phyloP scores from a whole-genome alignment of 1,284 basidiomycete species.

The Tylopilus sp. region DNA sequence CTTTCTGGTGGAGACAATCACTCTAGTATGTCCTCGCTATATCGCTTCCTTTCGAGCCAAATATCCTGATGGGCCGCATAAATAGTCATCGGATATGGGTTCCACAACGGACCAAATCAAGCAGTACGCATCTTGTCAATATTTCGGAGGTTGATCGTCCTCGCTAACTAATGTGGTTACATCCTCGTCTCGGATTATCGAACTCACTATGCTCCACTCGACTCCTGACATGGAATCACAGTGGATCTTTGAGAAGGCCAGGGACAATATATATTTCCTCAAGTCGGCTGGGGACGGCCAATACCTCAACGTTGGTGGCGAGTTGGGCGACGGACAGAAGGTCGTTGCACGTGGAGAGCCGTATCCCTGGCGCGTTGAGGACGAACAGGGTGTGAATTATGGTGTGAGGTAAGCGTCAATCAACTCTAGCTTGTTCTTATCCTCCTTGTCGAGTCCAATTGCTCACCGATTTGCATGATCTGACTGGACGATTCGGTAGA shows the following conservation, averaged over 20 bases:
- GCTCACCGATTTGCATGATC: background rate
- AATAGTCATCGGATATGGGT: slow-evolving; percentile 61
- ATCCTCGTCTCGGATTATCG: background rate
- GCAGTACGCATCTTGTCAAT: slow-evolving; percentile 43
- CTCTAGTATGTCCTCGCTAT: slow-evolving; percentile 49
- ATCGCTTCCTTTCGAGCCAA: background rate
- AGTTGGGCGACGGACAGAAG: slow-evolving; percentile 31
- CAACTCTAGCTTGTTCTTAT: background rate
- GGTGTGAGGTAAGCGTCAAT: slow-evolving; percentile 32
- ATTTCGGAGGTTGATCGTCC: too few species aligned
- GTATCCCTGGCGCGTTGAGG: slow-evolving; percentile 55
- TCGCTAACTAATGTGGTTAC: background rate
- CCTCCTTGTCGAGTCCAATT: background rate
- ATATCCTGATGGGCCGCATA: background rate
- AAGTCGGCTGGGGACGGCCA: slow-evolving; percentile 49
- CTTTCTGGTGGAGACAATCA: slow-evolving; percentile 61
- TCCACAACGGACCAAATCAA: slow-evolving; percentile 60
- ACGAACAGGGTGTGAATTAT: slow-evolving; percentile 28
- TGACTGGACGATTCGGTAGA: slow-evolving; percentile 21
- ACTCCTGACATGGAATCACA: slow-evolving; percentile 29
- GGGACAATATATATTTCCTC: slow-evolving; percentile 49
- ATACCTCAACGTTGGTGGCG: slow-evolving; percentile 53
- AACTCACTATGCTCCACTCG: background rate
- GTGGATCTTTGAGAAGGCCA: slow-evolving; percentile 61
- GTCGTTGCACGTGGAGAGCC: slow-evolving; percentile 47